Base-by-base conservation (phyloP, 208 protist species). In the Leishmania tropica region DNA sequence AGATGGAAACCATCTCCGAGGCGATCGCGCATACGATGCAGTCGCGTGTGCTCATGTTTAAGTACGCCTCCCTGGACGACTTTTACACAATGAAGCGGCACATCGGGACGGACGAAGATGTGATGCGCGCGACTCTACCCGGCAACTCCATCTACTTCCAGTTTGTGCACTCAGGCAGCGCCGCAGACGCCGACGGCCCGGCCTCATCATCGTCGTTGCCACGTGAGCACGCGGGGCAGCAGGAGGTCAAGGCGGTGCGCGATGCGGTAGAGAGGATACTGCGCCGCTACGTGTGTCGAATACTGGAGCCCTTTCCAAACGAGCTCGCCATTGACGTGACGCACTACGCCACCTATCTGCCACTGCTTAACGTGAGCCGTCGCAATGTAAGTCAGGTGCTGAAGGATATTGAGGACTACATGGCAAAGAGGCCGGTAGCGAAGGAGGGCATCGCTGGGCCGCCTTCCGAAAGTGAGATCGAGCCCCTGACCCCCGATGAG, bases 301-400 rank as follows among this genome's bases (percentile, higher is more conserved):
- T 84, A 51, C 60, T 92, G 24, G 71, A 87, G 47, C 89, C 89
- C 28, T 88, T 84, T 54, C 87, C 83, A 2, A 80, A 82, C 45
- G 88, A 95, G 73, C 67, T 93, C 3, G 84, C 65, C 48, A 88
- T 86, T 40, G 92, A 95, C 76, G 83, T 95, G 21, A 88, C 88
- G 28, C 86, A 88, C 80, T 95, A 93, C 81, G 76, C 81, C 8
- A 64, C 60, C 2, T 82, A 79, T n/a, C 83, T 86, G 40, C 83
- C 87, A n/a, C 51, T 92, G 19, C 72, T 91, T 3, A 73, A 65
- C 15, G 81, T 79, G 11, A 78, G 79, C 3, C 58, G 80, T 1
- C 76, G 48, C 1, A 88, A 93, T 75, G 85, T 93, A 19, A 72
- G 35, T 19, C 90, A 91, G 79, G 75, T 83, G 40, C 1, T 78